A percentile compares a stretch with the other conserved stretches of the same genome.
Conservation (phyloP, 208 protist genomes). For the Trypanosoma lewisi region DNA sequence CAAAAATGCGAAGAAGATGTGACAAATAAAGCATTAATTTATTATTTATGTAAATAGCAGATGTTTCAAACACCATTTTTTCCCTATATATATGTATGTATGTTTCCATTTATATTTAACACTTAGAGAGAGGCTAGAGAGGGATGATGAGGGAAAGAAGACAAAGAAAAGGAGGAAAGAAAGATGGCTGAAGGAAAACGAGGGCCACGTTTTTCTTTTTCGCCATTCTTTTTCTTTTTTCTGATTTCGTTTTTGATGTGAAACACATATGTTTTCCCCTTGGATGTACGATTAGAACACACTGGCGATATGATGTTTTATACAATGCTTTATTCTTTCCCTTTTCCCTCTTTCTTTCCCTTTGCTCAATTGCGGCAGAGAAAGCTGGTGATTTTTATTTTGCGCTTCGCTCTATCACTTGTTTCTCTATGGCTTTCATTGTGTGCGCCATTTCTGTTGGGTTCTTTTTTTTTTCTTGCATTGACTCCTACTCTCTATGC, state of each 20-base stretch:
- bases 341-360: no score
- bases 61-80: constrained; percentile 6
- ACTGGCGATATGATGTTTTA: no score
- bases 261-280: neutral
- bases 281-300: neutral
- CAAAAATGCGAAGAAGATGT: neutral
- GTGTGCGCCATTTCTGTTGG: no score
- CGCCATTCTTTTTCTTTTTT: constrained; percentile 18
- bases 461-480: no score
- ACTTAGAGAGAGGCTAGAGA: neutral
- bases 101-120: neutral
- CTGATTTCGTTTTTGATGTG: constrained; percentile 19
- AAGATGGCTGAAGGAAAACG: constrained; percentile 5
- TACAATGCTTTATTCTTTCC: no score
- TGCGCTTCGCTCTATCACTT: no score
- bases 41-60: constrained; percentile 15
- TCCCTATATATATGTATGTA: constrained; percentile 4
- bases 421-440: no score
- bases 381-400: no score
- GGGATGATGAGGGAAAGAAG: neutral
- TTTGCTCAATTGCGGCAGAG: no score
- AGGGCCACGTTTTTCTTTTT: constrained; percentile 14
- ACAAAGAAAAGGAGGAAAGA: neutral
- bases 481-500: no score
- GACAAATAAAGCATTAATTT: neutral